Evolutionary conservation across 345 rosid genomes (phyloP).

Genomic region (Syzygium aromaticum): DNA sequence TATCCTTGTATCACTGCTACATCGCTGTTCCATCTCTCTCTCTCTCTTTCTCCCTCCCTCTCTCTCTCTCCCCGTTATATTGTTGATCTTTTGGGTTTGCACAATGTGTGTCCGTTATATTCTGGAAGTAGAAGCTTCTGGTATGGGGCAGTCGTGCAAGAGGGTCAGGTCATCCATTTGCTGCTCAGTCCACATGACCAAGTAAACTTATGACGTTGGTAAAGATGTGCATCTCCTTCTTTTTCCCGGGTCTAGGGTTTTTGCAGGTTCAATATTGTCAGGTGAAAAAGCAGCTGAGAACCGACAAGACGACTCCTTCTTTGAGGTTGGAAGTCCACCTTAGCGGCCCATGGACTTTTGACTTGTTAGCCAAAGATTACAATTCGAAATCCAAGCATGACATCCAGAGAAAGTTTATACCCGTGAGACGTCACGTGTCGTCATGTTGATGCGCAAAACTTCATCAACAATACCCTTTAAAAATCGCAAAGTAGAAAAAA

Average conservation of each 20-base stretch:
- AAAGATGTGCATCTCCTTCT: background rate
- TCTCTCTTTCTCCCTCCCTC: background rate
- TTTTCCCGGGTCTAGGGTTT: background rate
- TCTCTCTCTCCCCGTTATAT: background rate
- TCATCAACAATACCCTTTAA: background rate
- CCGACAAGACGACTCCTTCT: background rate
- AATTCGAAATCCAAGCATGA: background rate
- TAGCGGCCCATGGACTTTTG: background rate
- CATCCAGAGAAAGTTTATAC: background rate
- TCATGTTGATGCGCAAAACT: background rate
- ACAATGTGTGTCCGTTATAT: background rate
- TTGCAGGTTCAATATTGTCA: background rate
- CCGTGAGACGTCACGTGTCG: background rate
- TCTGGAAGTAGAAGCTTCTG: conserved; percentile 1
- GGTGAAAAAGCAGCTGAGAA: background rate
- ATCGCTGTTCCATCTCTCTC: background rate
- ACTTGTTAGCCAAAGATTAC: background rate
- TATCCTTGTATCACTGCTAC: background rate
- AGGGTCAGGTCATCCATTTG: background rate
- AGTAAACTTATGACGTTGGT: background rate
- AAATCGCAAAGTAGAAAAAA: background rate
- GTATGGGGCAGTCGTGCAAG: background rate
- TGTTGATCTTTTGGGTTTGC: background rate
- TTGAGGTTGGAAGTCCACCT: background rate
- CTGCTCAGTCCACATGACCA: background rate